These are phyloP conservation scores for Lumnitzera racemosa DNA, from an alignment of 345 rosid genomes.

Conservation along the genomic window DNA sequence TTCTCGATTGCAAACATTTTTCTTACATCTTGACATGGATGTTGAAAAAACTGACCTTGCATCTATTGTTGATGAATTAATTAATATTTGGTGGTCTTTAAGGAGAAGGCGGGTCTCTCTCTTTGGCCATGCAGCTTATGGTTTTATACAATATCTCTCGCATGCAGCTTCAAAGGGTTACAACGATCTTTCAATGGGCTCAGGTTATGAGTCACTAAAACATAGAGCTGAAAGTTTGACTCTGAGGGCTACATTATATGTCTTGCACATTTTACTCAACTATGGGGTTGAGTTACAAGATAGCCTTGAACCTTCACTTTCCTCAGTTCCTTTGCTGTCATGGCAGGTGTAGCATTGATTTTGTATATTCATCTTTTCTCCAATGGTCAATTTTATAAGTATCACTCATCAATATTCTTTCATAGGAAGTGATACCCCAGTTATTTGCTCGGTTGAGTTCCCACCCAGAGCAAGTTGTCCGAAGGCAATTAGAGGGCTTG, in stretches of 20 bases:
- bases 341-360: slow-evolving; percentile 67
- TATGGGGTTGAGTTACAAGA: slow-evolving; percentile 83
- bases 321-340: slow-evolving; percentile 65
- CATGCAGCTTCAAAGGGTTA: slow-evolving; percentile 48
- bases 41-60: slow-evolving; percentile 36
- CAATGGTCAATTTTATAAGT: not conserved
- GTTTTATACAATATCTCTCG: slow-evolving; percentile 65
- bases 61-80: slow-evolving; percentile 44
- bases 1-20: slow-evolving; percentile 42
- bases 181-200: slow-evolving; percentile 38
- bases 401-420: slow-evolving; percentile 8
- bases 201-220: slow-evolving; percentile 45
- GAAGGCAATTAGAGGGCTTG: slow-evolving; percentile 75
- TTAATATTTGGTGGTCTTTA: slow-evolving; percentile 73
- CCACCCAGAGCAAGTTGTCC: slow-evolving; percentile 76
- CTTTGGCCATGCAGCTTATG: slow-evolving; percentile 77
- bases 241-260: slow-evolving; percentile 71
- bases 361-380: slow-evolving; percentile 12
- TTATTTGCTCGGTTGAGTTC: slow-evolving; percentile 86
- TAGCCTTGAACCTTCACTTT: slow-evolving; percentile 64
- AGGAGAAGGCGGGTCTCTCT: slow-evolving; percentile 79
- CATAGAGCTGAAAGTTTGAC: slow-evolving; percentile 51
- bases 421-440: slow-evolving; percentile 81
- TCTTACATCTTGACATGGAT: slow-evolving; percentile 27
- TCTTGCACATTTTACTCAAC: slow-evolving; percentile 74